Evolutionary conservation across 2,329 filamentous ascomycete genomes (phyloP).

Genomic region (Penicillium brasilianum): DNA sequence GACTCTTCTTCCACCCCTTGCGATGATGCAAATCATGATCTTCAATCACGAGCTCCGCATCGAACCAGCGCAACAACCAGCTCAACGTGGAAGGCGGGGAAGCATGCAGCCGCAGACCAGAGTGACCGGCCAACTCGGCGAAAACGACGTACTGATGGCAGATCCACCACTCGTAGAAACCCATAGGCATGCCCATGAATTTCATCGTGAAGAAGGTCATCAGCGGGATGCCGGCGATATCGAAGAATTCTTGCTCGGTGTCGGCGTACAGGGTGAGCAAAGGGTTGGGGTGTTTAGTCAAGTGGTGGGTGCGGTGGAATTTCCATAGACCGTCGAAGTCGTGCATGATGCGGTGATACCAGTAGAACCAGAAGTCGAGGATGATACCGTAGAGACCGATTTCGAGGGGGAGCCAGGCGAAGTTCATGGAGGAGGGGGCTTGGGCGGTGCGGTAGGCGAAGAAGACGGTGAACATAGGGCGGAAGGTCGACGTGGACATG

Average conservation of each 20-base stretch:
- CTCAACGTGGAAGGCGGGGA: constrained; percentile 29
- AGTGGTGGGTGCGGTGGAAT: constrained; percentile 35
- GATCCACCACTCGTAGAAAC: constrained; percentile 37
- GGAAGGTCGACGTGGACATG: constrained; percentile 31
- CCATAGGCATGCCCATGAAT: constrained; percentile 32
- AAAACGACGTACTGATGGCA: constrained; percentile 35
- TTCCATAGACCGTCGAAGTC: constrained; percentile 31
- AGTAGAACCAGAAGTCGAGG: constrained; percentile 38
- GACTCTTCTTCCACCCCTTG: constrained; percentile 35
- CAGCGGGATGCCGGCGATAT: constrained; percentile 32
- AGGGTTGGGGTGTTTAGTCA: constrained; percentile 35
- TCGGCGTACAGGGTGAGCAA: constrained; percentile 34
- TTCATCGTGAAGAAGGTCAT: constrained; percentile 31
- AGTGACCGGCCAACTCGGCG: constrained; percentile 34
- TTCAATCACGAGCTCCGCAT: constrained; percentile 34
- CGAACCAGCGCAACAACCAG: constrained; percentile 27
- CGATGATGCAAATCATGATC: constrained; percentile 36
- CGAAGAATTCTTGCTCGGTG: constrained; percentile 34
- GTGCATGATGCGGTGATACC: constrained; percentile 36
- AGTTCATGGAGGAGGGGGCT: constrained; percentile 26
- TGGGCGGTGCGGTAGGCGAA: constrained; percentile 27
- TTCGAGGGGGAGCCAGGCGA: constrained; percentile 31
- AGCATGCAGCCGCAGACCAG: constrained; percentile 31
- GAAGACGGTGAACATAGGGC: constrained; percentile 35
- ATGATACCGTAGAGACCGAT: constrained; percentile 32